These are phyloP conservation scores for Pichia kluyveri DNA, from an alignment of 805 yeast genomes.

Conservation along the genomic window DNA sequence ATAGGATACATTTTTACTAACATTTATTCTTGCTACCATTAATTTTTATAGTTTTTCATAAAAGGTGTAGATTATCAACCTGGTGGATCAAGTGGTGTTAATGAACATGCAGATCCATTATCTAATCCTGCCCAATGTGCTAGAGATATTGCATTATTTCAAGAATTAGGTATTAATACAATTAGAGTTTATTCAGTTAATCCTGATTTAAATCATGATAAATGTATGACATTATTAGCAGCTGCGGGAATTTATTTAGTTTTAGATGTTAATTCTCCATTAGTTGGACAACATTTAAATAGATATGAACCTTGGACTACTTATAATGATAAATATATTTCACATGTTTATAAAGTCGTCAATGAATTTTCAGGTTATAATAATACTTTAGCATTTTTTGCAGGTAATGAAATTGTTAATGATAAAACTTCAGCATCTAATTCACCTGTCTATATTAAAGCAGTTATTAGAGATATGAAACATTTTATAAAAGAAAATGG, in stretches of 20 bases:
- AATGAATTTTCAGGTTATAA: conserved; percentile 78
- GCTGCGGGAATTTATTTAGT: conserved; percentile 88
- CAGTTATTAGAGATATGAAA: conserved; percentile 75
- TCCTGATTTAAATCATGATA: conserved; percentile 74
- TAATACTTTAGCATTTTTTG: conserved; percentile 85
- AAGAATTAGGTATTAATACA: conserved; percentile 78
- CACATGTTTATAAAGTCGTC: conserved; percentile 69
- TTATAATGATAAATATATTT: conserved; percentile 60
- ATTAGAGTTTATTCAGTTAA: conserved; percentile 82
- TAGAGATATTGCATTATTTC: conserved; percentile 74
- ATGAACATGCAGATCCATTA: conserved; percentile 56
- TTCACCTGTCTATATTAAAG: conserved; percentile 73
- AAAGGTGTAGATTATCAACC: conserved; percentile 95
- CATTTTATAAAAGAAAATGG: conserved; percentile 50
- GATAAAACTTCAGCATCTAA: conserved; percentile 59
- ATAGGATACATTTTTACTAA: background rate
- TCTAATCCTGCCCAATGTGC: conserved; percentile 67
- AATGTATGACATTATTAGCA: conserved; percentile 86
- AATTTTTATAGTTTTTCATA: conserved; percentile 46
- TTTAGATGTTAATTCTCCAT: conserved; percentile 85
- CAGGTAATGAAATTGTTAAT: conserved; percentile 86
- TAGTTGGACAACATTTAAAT: conserved; percentile 68
- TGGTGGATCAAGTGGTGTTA: conserved; percentile 80
- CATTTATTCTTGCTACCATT: background rate
- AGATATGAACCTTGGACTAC: conserved; percentile 92